A percentile compares a stretch with the other conserved stretches of the same genome.
Evolutionary conservation across 1,284 basidiomycete genomes (phyloP).

Genomic region (Cutaneotrichosporon arboriforme): DNA sequence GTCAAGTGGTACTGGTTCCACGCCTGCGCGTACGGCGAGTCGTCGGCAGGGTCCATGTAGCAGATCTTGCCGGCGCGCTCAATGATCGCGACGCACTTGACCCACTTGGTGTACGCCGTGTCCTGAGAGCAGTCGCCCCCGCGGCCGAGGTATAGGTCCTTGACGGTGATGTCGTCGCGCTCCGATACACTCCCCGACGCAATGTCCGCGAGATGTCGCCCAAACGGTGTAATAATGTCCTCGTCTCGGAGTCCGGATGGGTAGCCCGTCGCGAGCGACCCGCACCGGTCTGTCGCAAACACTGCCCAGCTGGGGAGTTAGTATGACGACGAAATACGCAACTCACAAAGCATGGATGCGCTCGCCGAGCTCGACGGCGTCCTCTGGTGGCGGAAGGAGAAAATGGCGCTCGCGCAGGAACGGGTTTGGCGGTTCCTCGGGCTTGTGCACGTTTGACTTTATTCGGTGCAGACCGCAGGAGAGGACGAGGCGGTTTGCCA

Average conservation of each 20-base stretch:
- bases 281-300: constrained; percentile 35
- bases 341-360: constrained; percentile 42
- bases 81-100: constrained; percentile 34
- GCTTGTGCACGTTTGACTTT: constrained; percentile 23
- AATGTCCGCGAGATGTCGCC: constrained; percentile 30
- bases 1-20: constrained; percentile 27
- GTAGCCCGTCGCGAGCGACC: constrained; percentile 37
- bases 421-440: constrained; percentile 21
- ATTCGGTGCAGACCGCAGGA: constrained; percentile 44
- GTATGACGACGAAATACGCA: background rate
- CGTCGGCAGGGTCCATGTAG: constrained; percentile 32
- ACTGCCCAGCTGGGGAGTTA: constrained; percentile 33
- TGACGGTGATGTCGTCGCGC: constrained; percentile 34
- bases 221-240: constrained; percentile 43
- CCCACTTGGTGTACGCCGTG: constrained; percentile 26
- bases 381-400: constrained; percentile 38
- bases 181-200: constrained; percentile 30
- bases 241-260: constrained; percentile 30
- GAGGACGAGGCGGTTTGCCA: constrained; percentile 31
- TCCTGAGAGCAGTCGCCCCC: constrained; percentile 19
- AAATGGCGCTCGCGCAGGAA: constrained; percentile 32
- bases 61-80: constrained; percentile 40
- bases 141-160: constrained; percentile 32
- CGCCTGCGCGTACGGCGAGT: constrained; percentile 30
- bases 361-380: constrained; percentile 41